Percentiles rank a stretch among this genome's conserved stretches.
These are phyloP conservation scores for Cryptococcus depauperatus DNA, from an alignment of 1,284 basidiomycete species.

Conservation along the genomic window DNA sequence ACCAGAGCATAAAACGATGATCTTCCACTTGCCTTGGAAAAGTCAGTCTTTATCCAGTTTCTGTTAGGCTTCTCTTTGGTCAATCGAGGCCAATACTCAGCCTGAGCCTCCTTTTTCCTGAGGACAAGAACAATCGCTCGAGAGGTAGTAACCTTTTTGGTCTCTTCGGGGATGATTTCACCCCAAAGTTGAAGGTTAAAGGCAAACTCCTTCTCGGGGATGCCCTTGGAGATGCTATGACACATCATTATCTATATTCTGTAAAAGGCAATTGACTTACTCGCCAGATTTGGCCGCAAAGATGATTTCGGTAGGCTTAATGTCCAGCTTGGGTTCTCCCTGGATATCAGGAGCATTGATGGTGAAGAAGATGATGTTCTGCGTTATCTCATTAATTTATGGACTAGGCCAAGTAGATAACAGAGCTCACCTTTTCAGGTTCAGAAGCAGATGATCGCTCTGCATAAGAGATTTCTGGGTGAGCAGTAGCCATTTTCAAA, in stretches of 20 bases:
- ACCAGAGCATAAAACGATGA: not conserved
- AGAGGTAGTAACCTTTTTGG: slow-evolving; percentile 55
- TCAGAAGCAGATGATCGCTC: slow-evolving; percentile 66
- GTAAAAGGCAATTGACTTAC: slow-evolving; percentile 48
- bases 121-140: slow-evolving; percentile 61
- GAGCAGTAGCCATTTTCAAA: slow-evolving; percentile 45
- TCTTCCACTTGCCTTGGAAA: slow-evolving; percentile 54
- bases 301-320: slow-evolving; percentile 57
- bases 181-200: slow-evolving; percentile 66
- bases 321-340: slow-evolving; percentile 55
- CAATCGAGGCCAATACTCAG: slow-evolving; percentile 81
- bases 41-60: slow-evolving; percentile 81
- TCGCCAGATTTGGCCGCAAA: slow-evolving; percentile 65
- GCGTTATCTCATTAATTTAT: not conserved
- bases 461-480: slow-evolving; percentile 86
- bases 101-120: slow-evolving; percentile 66
- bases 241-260: not conserved
- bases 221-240: slow-evolving; percentile 49
- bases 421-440: slow-evolving; percentile 57
- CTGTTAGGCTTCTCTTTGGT: slow-evolving; percentile 76
- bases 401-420: not conserved
- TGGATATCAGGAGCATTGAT: slow-evolving; percentile 75
- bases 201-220: slow-evolving; percentile 57
- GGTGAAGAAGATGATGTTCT: slow-evolving; percentile 79
- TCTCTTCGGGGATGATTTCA: slow-evolving; percentile 68